Conservation (phyloP, 768 basidiomycete species). For the Boletus vinaceobasis region DNA sequence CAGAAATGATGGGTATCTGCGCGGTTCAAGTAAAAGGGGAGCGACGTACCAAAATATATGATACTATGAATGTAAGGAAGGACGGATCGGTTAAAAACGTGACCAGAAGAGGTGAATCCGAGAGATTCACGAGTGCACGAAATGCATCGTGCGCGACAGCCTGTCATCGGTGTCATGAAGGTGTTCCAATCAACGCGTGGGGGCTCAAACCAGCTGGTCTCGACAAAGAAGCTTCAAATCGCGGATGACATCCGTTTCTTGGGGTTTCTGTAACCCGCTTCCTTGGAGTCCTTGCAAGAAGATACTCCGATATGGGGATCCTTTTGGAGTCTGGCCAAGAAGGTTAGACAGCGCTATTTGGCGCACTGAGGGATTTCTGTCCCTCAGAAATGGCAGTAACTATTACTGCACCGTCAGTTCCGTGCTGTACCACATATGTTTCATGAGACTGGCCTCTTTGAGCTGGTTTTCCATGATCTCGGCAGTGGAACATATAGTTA, state of each 20-base stretch:
- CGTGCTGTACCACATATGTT: background rate
- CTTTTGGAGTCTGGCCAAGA: constrained; percentile 71
- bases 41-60: constrained; percentile 82
- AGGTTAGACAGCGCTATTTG: constrained; percentile 84
- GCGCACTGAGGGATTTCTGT: constrained; percentile 83
- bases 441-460: constrained; percentile 33
- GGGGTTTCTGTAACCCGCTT: constrained; percentile 53
- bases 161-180: constrained; percentile 39
- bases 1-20: constrained; percentile 7
- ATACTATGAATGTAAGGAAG: constrained; percentile 79
- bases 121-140: constrained; percentile 89
- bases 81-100: constrained; percentile 61
- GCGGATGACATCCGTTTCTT: constrained; percentile 66
- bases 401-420: constrained; percentile 47
- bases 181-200: constrained; percentile 18
- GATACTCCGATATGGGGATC: constrained; percentile 66
- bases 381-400: constrained; percentile 82
- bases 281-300: constrained; percentile 64
- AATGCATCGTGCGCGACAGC: constrained; percentile 93
- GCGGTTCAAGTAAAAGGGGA: background rate
- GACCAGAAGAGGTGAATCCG: constrained; percentile 73
- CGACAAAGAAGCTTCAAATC: constrained; percentile 86
- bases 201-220: constrained; percentile 70
- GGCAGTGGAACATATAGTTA: too few relatives aligned
- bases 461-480: constrained; percentile 37